Evolutionary conservation across 1,284 basidiomycete genomes (phyloP), one percentile per base, ranked within the genome.

Genomic region (Ustilago xerochloae): DNA sequence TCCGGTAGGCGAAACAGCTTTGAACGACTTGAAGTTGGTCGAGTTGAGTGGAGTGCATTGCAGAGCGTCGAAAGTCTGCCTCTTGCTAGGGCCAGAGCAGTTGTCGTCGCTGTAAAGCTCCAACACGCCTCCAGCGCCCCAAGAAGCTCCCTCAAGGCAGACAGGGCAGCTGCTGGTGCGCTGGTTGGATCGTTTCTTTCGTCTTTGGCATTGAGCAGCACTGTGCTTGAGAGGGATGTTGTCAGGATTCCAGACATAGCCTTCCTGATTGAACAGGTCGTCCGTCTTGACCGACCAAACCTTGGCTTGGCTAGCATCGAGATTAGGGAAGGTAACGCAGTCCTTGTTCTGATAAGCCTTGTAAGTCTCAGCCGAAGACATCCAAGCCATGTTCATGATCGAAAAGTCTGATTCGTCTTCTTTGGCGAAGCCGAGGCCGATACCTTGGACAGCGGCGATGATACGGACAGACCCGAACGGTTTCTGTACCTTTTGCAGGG

Each of bases 301-400:
- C 1, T 32, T 30, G 12, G 53, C 60, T 3, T 28, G 18, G 2
- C 24, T 12, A 7, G 30, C 47, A 10, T 63, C 57, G 4, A 73
- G 57, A 29, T 73, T 73, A 28, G 56, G 57, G 18, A 73, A 45
- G 5, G 47, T 63, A 28, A 73, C 24, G 29, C 70, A 73, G 0
- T 38, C 13, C 41, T 73, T 63, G 7, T 9, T 22, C 38, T 41
- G 18, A 35, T 45, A 73, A 4, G 64, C 70, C 1, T 41, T n/a
- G 18, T n/a, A 36, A 0, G 54, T 60, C 20, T 52, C 24, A 7
- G 45, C 39, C 6, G 64, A 18, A 1, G 64, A 73, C 52, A 73
- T 45, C 47, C 43, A 67, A 0, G 70, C 70, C 57, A 56, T 58
- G 54, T 73, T 73, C 49, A n/a, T 63, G 59, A 8, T 67, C 59